Base-by-base conservation (phyloP, 805 yeast genomes). In the Lipomyces sp. region DNA sequence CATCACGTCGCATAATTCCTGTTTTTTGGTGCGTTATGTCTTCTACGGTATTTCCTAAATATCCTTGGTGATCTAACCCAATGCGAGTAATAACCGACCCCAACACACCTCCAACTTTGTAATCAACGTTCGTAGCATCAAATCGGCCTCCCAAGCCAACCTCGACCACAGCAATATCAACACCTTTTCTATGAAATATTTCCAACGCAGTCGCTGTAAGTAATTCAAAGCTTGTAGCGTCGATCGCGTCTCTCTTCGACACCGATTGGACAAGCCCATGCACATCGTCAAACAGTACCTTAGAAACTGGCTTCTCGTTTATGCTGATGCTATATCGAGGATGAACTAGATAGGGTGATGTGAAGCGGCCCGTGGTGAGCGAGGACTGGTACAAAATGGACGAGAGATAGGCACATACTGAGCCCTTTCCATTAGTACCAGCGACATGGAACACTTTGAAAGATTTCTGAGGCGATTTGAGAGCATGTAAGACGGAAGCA, bases 401-500 rank as follows among this genome's bases (percentile, higher is more conserved):
- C 2, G 92, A 82, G 7, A 95, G 65, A 75, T 92, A 93, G 0
- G 97, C 87, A 65, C 96, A 87, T 0, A 93, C 90, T 0, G 98
- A 92, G 0, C 99, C 99, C 75, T 94, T 94, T 0, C 99, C 99
- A 75, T 94, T 94, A 7, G 99, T 94, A 0, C 99, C 99, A 0
- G 97, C 97, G 3, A 95, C 84, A 75, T 95, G 99, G n/a, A 95
- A 80, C 0, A 92, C 87, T 67, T 85, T 84, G 73, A 86, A 86
- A 3, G 79, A 72, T 15, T 75, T 68, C 10, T 91, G 95, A 0
- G 97, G 98, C 72, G 86, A 84, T 0, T 91, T 92, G 29, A 92
- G 78, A 30, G 76, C 73, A 4, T 70, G 59, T 11, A 88, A 79
- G 2, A 89, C 80, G 51, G 74, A 73, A 0, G 77, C 39, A 0